Percentiles rank a stretch among this genome's conserved stretches.
Evolutionary conservation across 2,329 filamentous ascomycete species (phyloP).

Genomic region (Phoma sp.): DNA sequence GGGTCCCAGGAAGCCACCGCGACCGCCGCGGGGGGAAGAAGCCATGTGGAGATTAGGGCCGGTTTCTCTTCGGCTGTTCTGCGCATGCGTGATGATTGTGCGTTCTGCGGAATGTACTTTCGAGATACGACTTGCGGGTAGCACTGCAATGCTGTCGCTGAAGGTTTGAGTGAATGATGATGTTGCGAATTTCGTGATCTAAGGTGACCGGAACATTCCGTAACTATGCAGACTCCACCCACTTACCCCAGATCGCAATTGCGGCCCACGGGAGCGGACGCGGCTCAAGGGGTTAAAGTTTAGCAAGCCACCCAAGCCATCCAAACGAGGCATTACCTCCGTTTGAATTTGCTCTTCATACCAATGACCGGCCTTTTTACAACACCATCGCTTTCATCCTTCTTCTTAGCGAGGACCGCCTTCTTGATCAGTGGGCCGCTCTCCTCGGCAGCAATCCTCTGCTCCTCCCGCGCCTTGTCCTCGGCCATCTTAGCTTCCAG

Average conservation of each 20-base stretch:
- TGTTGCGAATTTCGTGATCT: neutral
- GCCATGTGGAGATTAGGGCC: neutral
- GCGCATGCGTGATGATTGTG: too few species aligned
- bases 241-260: neutral
- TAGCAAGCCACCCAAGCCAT: neutral
- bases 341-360: slow-evolving; percentile 34
- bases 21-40: neutral
- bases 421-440: slow-evolving; percentile 39
- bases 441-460: slow-evolving; percentile 53
- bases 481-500: slow-evolving; percentile 91
- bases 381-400: slow-evolving; percentile 45
- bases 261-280: neutral
- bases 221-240: neutral
- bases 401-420: slow-evolving; percentile 31
- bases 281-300: neutral
- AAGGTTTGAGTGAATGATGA: neutral
- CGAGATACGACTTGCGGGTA: neutral
- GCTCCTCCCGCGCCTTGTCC: slow-evolving; percentile 75
- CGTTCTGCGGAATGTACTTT: too few species aligned
- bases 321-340: slow-evolving; percentile 7
- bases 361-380: slow-evolving; percentile 51
- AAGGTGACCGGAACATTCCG: neutral
- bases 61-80: neutral
- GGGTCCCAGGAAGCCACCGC: too few species aligned
- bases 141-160: neutral